A percentile compares a stretch with the other conserved stretches of the same genome.
Conservation (phyloP, 2,329 filamentous ascomycete species). For the Pseudogymnoascus sp. region DNA sequence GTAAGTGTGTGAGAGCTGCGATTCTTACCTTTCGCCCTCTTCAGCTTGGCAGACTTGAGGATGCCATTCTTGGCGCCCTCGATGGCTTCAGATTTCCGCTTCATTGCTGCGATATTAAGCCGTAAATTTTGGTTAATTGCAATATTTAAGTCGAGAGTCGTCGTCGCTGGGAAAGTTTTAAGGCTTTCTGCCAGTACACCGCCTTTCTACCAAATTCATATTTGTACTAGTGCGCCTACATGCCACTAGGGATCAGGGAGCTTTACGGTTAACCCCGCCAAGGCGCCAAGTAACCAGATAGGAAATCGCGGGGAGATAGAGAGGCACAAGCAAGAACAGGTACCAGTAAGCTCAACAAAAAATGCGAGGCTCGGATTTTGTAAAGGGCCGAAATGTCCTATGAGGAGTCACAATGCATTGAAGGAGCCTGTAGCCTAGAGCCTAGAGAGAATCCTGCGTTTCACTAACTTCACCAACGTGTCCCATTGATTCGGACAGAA, state of each 20-base stretch:
- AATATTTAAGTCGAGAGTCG: background rate
- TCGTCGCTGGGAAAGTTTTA: background rate
- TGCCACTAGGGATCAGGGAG: background rate
- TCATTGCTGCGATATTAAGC: background rate
- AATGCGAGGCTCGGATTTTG: background rate
- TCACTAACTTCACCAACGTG: background rate
- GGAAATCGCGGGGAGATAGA: background rate
- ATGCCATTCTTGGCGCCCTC: slow-evolving; percentile 5
- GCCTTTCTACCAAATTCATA: background rate
- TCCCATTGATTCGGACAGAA: background rate
- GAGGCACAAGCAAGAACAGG: background rate
- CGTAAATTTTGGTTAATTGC: background rate
- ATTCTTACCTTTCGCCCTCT: slow-evolving; percentile 3
- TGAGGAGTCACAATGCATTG: background rate
- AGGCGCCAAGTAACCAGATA: background rate
- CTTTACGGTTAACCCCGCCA: background rate
- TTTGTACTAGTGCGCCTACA: background rate
- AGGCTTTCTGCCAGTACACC: slow-evolving; percentile 9
- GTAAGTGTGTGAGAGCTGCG: background rate
- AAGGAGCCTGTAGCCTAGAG: background rate
- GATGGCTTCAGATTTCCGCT: slow-evolving; percentile 2
- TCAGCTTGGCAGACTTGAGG: background rate
- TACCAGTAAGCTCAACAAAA: slow-evolving; percentile 2
- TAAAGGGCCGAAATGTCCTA: background rate
- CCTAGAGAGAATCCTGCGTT: background rate